Evolutionary conservation across 73 alveolate genomes (phyloP).

Genomic region (Durusdinium trenchii): DNA sequence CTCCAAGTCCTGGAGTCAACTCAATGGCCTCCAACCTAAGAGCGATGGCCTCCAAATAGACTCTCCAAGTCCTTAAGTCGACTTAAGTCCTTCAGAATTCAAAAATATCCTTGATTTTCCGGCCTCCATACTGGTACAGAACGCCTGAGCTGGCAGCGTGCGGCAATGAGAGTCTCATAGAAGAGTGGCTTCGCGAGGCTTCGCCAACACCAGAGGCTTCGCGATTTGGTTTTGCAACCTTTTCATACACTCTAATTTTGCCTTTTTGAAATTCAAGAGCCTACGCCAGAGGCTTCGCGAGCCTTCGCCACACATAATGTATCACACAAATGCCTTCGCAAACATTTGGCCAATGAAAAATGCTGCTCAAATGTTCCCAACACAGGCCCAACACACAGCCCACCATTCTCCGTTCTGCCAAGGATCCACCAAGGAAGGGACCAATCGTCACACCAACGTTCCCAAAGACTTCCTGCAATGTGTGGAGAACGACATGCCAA

Average conservation of each 20-base stretch:
- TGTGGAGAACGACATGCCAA: too few species aligned
- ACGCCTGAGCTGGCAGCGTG: not conserved
- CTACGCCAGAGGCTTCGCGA: too few species aligned
- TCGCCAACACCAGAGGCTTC: too few species aligned
- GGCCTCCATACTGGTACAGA: slow-evolving; percentile 6
- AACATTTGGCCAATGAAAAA: too few species aligned
- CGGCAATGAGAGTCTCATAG: not conserved
- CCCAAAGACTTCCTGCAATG: slow-evolving; percentile 61
- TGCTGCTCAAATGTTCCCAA: too few species aligned
- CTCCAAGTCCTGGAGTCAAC: not conserved
- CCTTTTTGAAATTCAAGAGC: too few species aligned
- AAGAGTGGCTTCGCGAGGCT: too few species aligned
- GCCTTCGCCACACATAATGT: too few species aligned
- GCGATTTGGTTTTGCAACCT: too few species aligned
- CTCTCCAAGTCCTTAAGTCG: not conserved
- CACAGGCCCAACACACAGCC: not conserved
- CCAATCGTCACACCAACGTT: slow-evolving; percentile 84
- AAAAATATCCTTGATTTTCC: not conserved
- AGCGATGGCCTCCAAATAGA: not conserved
- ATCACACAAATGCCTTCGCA: too few species aligned
- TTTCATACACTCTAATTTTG: too few species aligned
- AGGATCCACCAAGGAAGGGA: slow-evolving; percentile 58
- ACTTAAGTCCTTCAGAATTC: not conserved
- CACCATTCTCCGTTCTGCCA: not conserved
- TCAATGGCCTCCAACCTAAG: not conserved